Evolutionary conservation across 495 filamentous ascomycete species (phyloP).

Genomic region (Podospora didyma): DNA sequence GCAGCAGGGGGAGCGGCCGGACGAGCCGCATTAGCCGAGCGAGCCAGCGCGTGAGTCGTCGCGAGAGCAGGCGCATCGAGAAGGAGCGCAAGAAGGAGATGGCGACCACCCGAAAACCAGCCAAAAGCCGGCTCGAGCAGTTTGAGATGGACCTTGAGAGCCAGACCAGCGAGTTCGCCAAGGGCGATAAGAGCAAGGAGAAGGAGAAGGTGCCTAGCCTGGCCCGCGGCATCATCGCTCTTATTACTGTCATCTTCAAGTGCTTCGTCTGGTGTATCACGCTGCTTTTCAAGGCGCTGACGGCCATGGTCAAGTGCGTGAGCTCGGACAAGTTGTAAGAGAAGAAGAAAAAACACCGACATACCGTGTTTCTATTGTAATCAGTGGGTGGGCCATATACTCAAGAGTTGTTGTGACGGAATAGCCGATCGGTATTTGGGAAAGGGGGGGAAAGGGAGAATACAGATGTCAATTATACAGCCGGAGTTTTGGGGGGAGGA

Average conservation of each 20-base stretch:
- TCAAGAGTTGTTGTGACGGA: too few species aligned
- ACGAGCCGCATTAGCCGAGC: slow-evolving; percentile 23
- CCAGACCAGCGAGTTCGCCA: slow-evolving; percentile 42
- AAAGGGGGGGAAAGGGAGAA: too few species aligned
- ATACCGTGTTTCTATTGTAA: too few species aligned
- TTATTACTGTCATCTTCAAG: slow-evolving; percentile 41
- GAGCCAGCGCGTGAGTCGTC: slow-evolving; percentile 16
- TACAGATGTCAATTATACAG: too few species aligned
- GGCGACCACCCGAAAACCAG: slow-evolving; percentile 8
- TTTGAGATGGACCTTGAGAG: slow-evolving; percentile 57
- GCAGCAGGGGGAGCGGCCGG: slow-evolving; percentile 24
- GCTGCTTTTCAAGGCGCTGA: slow-evolving; percentile 39
- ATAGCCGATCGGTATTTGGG: too few species aligned
- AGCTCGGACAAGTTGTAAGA: slow-evolving; percentile 33
- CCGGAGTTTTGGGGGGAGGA: too few species aligned
- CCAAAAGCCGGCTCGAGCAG: slow-evolving; percentile 41
- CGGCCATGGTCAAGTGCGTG: slow-evolving; percentile 37
- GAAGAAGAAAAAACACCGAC: neutral
- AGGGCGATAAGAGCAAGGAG: slow-evolving; percentile 28
- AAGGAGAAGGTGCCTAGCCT: slow-evolving; percentile 39
- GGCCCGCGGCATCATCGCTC: slow-evolving; percentile 33
- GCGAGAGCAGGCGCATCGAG: slow-evolving; percentile 18
- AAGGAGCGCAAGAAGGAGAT: slow-evolving; percentile 13
- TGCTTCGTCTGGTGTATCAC: slow-evolving; percentile 43
- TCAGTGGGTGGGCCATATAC: too few species aligned